Base-by-base conservation (phyloP, 148 eudicot genomes). In the Heliosperma pusillum region DNA sequence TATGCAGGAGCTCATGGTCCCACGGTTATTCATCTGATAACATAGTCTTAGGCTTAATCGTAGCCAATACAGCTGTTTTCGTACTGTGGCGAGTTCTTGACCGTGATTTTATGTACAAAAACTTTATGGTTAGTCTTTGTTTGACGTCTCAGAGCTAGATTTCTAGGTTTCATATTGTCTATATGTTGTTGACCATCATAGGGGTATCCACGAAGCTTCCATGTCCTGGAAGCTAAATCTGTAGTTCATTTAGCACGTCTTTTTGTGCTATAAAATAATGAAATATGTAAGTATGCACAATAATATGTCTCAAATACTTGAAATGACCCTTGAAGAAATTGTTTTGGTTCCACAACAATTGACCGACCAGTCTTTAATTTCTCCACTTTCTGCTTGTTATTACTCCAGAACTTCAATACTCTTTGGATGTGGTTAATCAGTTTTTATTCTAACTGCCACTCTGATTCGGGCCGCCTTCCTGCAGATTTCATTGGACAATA, bases 401-500 rank as follows among this genome's bases (percentile, higher is more conserved):
- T 69, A 47, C 45, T 24, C 1, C 26, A 59, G 7, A 59, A 25
- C 19, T 21, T 26, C 12, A 45, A 16, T 20, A 25, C 15, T 27
- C 42, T 24, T 47, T 65, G 47, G 21, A 10, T 44, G 27, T 27
- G 21, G 50, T 69, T 68, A 5, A 15, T 52, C 33, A 44, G 44
- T 30, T 2, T 22, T 66, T 61, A 45, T 24, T 47, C 30, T 21
- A 55, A 30, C 22, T 52, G 22, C 7, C 55, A 10, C 13, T 11
- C 42, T 55, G 45, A 16, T 50, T 40, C 30, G 33, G 25, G 40
- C 56, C 42, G 47, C 64, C 57, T 80, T 29, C 69, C 60, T 74
- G 74, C 89, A 93, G 97, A 85, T 91, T 63, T 88, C 94, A 22
- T 72, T 91, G 71, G 93, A 91, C 67, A 89, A 93, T 84, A 68